Evolutionary conservation across 2,329 filamentous ascomycete genomes (phyloP).

Genomic region (Fusarium heterosporum): DNA sequence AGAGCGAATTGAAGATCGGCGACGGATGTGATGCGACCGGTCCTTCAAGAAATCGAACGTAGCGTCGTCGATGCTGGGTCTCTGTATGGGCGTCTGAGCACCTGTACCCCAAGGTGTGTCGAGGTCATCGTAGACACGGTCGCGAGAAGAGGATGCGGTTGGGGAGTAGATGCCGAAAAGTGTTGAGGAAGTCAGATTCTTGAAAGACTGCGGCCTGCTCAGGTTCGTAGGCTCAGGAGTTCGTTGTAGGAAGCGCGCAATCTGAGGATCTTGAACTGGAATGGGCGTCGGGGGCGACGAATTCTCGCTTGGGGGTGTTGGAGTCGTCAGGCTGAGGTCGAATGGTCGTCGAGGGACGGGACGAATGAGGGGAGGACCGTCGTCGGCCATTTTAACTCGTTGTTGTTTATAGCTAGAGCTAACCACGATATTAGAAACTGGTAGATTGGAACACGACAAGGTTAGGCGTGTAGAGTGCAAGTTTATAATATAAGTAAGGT

Average conservation of each 20-base stretch:
- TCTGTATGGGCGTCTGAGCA: slow-evolving; percentile 72
- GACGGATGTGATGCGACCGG: slow-evolving; percentile 51
- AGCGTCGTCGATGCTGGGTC: slow-evolving; percentile 58
- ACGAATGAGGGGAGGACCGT: slow-evolving; percentile 69
- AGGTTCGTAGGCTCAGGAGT: slow-evolving; percentile 55
- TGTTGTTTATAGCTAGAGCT: not conserved
- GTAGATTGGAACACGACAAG: not conserved
- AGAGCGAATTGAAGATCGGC: slow-evolving; percentile 52
- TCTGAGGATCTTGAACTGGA: slow-evolving; percentile 47
- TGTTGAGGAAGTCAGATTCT: slow-evolving; percentile 90
- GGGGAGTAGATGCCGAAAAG: slow-evolving; percentile 91
- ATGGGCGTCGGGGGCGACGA: slow-evolving; percentile 36
- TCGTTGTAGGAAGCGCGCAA: slow-evolving; percentile 55
- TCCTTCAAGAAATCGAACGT: slow-evolving; percentile 60
- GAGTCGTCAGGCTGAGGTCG: slow-evolving; percentile 64
- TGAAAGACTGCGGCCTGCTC: slow-evolving; percentile 79
- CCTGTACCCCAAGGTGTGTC: slow-evolving; percentile 84
- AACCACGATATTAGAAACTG: not conserved
- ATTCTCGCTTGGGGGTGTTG: slow-evolving; percentile 58
- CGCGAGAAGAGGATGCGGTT: slow-evolving; percentile 66
- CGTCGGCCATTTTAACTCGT: slow-evolving; percentile 52
- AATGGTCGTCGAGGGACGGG: slow-evolving; percentile 81
- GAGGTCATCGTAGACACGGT: slow-evolving; percentile 64
- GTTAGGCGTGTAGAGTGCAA: not conserved
- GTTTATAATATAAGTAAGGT: not conserved